Percentiles rank a stretch among this genome's conserved stretches.
Evolutionary conservation across 78 protist species (phyloP).

Genomic region (Diacronema lutheri): DNA sequence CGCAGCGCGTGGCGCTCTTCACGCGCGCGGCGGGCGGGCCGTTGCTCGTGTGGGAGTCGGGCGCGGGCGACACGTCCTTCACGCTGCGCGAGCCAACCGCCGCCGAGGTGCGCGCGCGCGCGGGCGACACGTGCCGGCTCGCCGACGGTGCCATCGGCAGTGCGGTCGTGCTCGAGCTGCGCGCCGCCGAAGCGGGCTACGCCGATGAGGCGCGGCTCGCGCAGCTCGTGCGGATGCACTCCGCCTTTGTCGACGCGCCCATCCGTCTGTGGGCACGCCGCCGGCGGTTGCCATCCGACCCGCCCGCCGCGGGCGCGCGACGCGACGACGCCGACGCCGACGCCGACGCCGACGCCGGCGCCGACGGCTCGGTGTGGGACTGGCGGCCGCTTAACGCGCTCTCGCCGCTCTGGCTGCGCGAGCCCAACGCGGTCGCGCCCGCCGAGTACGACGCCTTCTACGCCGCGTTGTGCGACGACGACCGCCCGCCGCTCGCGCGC

Average conservation of each 20-base stretch:
- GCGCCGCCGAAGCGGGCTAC: conserved; percentile 65
- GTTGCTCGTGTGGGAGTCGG: conserved; percentile 91
- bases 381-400: conserved; percentile 77
- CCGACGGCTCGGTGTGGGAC: too few species aligned
- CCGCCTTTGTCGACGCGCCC: conserved; percentile 91
- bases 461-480: too few species aligned
- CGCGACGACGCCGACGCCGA: too few species aligned
- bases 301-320: too few species aligned
- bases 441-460: conserved; percentile 71
- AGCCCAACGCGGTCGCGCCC: conserved; percentile 47
- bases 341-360: too few species aligned
- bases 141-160: too few species aligned
- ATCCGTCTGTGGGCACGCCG: conserved; percentile 75
- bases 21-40: conserved; percentile 81
- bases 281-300: conserved; percentile 47
- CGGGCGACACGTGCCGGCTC: too few species aligned
- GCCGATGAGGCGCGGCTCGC: conserved; percentile 65
- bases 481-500: conserved; percentile 55
- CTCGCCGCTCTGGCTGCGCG: conserved; percentile 93
- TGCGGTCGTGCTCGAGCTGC: too few species aligned
- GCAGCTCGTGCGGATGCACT: conserved; percentile 76
- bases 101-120: background rate
- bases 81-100: background rate
- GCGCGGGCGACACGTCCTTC: conserved; percentile 61
- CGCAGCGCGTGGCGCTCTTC: conserved; percentile 86